Evolutionary conservation across 495 filamentous ascomycete genomes (phyloP).

Genomic region (Neurospora terricola): DNA sequence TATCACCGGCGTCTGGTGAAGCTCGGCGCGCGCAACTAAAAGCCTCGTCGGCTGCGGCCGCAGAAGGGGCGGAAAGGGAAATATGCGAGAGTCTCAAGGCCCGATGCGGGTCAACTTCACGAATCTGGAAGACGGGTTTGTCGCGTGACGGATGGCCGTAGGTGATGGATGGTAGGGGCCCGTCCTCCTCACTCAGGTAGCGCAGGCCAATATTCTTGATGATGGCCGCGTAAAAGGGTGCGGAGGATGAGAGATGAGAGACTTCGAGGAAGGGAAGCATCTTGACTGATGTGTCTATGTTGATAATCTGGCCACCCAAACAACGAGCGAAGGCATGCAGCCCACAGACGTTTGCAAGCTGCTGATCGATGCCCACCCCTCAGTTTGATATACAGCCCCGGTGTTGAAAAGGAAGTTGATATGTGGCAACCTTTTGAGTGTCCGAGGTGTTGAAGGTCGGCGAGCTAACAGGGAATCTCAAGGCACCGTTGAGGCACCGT

Average conservation of each 20-base stretch:
- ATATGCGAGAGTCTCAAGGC: slow-evolving; percentile 27
- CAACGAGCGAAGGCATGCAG: neutral
- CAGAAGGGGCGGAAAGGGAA: slow-evolving; percentile 30
- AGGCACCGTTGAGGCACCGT: neutral
- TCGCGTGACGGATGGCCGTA: slow-evolving; percentile 17
- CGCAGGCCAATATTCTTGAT: slow-evolving; percentile 65
- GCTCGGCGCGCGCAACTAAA: slow-evolving; percentile 32
- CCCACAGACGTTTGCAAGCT: neutral
- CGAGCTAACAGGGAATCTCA: neutral
- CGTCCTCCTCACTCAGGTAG: slow-evolving; percentile 43
- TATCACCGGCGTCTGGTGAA: slow-evolving; percentile 20
- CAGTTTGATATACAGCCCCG: neutral
- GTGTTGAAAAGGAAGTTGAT: neutral
- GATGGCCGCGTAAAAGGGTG: slow-evolving; percentile 71
- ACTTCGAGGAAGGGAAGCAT: slow-evolving; percentile 46
- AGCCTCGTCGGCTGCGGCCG: slow-evolving; percentile 32
- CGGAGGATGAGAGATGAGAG: slow-evolving; percentile 64
- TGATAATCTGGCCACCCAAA: neutral
- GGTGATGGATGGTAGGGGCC: slow-evolving; percentile 21
- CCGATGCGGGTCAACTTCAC: slow-evolving; percentile 17
- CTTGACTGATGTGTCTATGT: slow-evolving; percentile 3
- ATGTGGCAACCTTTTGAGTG: neutral
- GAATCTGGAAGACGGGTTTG: slow-evolving; percentile 31
- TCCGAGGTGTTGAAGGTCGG: neutral
- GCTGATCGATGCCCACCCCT: neutral